These are phyloP conservation scores for Erucastrum elatum DNA, from an alignment of 345 rosid genomes.

Conservation along the genomic window DNA sequence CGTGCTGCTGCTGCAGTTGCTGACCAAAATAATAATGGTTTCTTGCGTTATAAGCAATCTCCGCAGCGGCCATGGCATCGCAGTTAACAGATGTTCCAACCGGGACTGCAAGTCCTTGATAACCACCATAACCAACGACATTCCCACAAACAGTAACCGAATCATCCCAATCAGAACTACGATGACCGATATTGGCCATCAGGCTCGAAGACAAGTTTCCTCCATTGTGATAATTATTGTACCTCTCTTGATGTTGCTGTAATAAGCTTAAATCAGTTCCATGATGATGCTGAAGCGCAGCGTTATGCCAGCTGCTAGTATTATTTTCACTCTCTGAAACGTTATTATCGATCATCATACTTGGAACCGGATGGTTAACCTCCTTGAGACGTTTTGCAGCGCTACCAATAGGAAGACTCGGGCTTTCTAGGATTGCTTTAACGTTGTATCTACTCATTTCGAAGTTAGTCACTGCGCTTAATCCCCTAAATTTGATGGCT, in stretches of 20 bases:
- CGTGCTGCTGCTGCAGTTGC: slow-evolving; percentile 25
- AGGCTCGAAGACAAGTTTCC: slow-evolving; percentile 29
- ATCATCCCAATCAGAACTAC: slow-evolving; percentile 48
- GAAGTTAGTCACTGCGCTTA: slow-evolving; percentile 95
- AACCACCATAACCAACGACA: slow-evolving; percentile 34
- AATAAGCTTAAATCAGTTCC: slow-evolving; percentile 42
- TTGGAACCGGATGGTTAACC: slow-evolving; percentile 8
- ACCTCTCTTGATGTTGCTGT: slow-evolving; percentile 45
- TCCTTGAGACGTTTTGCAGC: slow-evolving; percentile 63
- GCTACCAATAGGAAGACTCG: slow-evolving; percentile 69
- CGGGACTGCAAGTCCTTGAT: slow-evolving; percentile 46
- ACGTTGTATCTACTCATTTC: slow-evolving; percentile 89
- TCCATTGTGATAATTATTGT: slow-evolving; percentile 36
- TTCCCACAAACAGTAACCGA: slow-evolving; percentile 49
- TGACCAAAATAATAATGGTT: slow-evolving; percentile 48
- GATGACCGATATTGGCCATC: slow-evolving; percentile 43
- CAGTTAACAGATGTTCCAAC: slow-evolving; percentile 14
- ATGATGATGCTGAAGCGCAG: slow-evolving; percentile 49
- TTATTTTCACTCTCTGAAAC: slow-evolving; percentile 18
- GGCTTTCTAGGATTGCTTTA: slow-evolving; percentile 80
- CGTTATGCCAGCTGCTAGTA: slow-evolving; percentile 43
- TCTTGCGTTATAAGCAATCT: slow-evolving; percentile 46
- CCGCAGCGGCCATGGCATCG: slow-evolving; percentile 33
- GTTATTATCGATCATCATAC: slow-evolving; percentile 13
- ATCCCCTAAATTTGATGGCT: slow-evolving; percentile 88